Conservation (phyloP, 768 basidiomycete genomes). For the Amanita exitialis region DNA sequence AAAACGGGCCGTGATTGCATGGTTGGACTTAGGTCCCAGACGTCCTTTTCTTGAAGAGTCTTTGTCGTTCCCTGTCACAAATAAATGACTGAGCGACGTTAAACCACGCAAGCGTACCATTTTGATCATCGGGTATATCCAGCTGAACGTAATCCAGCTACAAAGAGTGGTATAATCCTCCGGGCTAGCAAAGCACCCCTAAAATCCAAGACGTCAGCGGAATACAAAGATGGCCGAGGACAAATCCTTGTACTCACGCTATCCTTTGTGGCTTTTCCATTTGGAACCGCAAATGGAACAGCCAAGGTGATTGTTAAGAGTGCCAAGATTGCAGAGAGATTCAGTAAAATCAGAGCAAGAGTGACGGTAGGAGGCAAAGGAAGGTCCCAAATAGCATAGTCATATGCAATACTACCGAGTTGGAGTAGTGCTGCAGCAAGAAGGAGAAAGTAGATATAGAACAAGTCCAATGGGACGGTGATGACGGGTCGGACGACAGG, state of each 20-base stretch:
- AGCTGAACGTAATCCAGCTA: too few species aligned
- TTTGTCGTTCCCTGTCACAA: too few species aligned
- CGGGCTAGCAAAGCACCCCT: too few species aligned
- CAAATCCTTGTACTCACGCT: slow-evolving; percentile 32
- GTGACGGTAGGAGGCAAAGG: slow-evolving; percentile 29
- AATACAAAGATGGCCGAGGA: not conserved
- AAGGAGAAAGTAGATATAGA: slow-evolving; percentile 38
- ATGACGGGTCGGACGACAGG: slow-evolving; percentile 41
- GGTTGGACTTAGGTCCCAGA: too few species aligned
- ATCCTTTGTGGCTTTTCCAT: slow-evolving; percentile 26
- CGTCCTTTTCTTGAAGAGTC: too few species aligned
- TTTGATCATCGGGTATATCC: too few species aligned
- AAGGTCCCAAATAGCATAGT: slow-evolving; percentile 30
- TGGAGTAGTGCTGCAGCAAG: slow-evolving; percentile 35
- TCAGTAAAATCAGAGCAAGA: slow-evolving; percentile 31
- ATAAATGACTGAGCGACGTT: too few species aligned
- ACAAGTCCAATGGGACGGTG: slow-evolving; percentile 33
- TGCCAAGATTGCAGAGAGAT: slow-evolving; percentile 26
- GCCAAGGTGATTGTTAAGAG: slow-evolving; percentile 20
- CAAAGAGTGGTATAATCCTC: too few species aligned
- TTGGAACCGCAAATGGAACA: slow-evolving; percentile 66
- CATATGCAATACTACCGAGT: slow-evolving; percentile 45
- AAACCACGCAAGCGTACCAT: too few species aligned
- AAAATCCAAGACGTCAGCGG: too few species aligned
- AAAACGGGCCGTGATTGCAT: too few species aligned